Base-by-base conservation (phyloP, 257 asterid species). In the Solanum tacnaense region DNA sequence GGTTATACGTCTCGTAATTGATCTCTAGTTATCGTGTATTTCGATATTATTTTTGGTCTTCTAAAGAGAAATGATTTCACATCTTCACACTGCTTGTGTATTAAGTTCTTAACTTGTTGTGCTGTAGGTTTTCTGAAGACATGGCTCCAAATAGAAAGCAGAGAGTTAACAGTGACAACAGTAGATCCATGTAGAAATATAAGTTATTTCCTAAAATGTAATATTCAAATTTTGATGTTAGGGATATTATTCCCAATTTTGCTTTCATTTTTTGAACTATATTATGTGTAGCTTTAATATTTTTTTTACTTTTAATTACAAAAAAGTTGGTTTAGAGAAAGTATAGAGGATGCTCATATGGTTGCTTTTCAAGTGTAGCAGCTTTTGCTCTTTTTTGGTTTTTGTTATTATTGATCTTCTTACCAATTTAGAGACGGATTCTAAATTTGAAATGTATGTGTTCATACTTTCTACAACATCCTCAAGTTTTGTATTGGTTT, bases 51-150 rank as follows among this genome's bases (percentile, higher is more conserved):
- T 67, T 62, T 65, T 8, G 1, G 21, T 34, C 27, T 20, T 38
- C 4, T 5, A 13, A 34, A 86, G 39, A 41, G 38, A 29, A 7
- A 38, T 29, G 23, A 44, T 72, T 27, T 73, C 35, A 27, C 13
- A 68, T 41, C 87, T n/a, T 60, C 60, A 39, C 20, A 34, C n/a
- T 13, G 16, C 41, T 12, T 52, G 41, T 38, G 36, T 49, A 52
- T 44, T 86, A 34, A 90, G 27, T 41, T 62, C 27, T 86, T 38
- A 32, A 20, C 18, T 38, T 52, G 83, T 38, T 52, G 83, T 68
- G 89, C 71, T 88, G 49, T 44, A 94, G 96, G 92, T 92, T 91
- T 89, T 83, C 32, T 60, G 88, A 84, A 84, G 95, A 89, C 41
- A 88, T 70, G 84, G 75, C 90, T 87, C 90, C 91, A 35, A 78